phyloP scores from a whole-genome alignment of 208 protist genomes.

The Leishmania major region DNA sequence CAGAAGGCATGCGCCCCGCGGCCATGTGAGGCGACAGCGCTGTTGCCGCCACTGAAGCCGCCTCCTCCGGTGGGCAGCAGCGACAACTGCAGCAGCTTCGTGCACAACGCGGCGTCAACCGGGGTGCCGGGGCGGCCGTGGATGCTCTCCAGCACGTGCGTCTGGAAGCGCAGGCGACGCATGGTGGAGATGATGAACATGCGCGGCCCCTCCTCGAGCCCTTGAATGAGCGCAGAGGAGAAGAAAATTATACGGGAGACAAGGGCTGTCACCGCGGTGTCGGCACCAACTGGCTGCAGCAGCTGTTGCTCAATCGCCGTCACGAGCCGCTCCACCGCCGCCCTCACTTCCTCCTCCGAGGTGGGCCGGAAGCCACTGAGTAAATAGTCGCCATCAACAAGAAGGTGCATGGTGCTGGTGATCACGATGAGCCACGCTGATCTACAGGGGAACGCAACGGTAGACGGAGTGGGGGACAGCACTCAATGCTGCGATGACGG shows the following conservation, averaged over 20 bases:
- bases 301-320: constrained; percentile 52
- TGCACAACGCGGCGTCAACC: constrained; percentile 78
- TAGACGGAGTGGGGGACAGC: neutral
- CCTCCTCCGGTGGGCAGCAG: constrained; percentile 30
- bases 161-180: constrained; percentile 73
- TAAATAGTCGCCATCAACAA: constrained; percentile 82
- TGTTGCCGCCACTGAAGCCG: constrained; percentile 2
- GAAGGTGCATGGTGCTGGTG: constrained; percentile 39
- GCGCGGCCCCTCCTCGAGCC: constrained; percentile 42
- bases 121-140: constrained; percentile 58
- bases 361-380: constrained; percentile 67
- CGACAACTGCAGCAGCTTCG: constrained; percentile 50
- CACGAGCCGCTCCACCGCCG: constrained; percentile 44
- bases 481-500: neutral
- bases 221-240: constrained; percentile 57
- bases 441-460: neutral
- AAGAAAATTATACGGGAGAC: constrained; percentile 69
- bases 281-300: constrained; percentile 16
- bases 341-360: constrained; percentile 46
- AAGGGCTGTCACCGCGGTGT: constrained; percentile 11
- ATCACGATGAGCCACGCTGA: neutral
- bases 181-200: constrained; percentile 55
- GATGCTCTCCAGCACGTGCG: constrained; percentile 59
- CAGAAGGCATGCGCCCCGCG: constrained; percentile 19
- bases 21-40: neutral